These are phyloP conservation scores for Vigna radiata DNA, from an alignment of 306 rosid genomes.

Conservation along the genomic window DNA sequence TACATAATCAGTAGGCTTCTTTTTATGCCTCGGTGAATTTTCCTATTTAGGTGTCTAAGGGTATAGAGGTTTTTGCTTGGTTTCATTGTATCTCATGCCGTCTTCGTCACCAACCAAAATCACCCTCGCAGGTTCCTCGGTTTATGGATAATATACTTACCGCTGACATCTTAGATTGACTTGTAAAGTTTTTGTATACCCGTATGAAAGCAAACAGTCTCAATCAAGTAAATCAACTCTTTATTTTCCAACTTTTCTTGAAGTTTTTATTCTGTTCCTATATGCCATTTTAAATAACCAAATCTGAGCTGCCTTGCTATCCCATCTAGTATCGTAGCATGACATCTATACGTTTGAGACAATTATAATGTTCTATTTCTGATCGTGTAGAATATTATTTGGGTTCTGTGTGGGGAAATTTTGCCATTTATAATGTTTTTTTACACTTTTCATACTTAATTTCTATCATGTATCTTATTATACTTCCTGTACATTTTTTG, in stretches of 20 bases:
- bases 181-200: not conserved
- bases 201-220: not conserved
- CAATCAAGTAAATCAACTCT: not conserved
- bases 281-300: not conserved
- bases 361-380: slow-evolving; percentile 5
- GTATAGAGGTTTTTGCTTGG: not conserved
- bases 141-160: not conserved
- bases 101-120: not conserved
- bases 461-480: not conserved
- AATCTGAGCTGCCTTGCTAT: not conserved
- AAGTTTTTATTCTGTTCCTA: not conserved
- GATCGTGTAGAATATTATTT: not conserved
- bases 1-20: slow-evolving; percentile 4
- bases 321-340: not conserved
- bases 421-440: slow-evolving; percentile 7
- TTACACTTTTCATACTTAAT: slow-evolving; percentile 13
- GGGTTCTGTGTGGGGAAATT: not conserved
- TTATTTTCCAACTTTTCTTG: not conserved
- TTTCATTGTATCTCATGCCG: slow-evolving; percentile 19
- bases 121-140: not conserved
- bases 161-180: not conserved
- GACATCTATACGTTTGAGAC: not conserved
- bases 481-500: not conserved
- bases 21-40: not conserved
- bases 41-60: not conserved